Evolutionary conservation across 1,139 yeast species (phyloP).

Genomic region (Debaryomycetaceae sp.): DNA sequence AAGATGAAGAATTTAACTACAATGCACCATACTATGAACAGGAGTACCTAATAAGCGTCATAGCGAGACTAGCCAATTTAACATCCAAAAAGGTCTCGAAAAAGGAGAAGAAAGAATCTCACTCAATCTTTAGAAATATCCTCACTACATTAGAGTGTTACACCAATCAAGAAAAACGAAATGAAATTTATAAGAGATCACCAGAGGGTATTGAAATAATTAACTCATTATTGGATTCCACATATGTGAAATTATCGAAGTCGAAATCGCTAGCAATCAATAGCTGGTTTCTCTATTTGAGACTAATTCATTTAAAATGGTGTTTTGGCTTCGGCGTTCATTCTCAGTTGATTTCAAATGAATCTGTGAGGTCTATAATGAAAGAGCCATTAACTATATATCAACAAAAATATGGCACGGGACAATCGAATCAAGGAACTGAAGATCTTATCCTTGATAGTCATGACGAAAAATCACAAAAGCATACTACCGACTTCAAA

Average conservation of each 20-base stretch:
- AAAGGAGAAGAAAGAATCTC: slow-evolving; percentile 58
- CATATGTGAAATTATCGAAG: slow-evolving; percentile 54
- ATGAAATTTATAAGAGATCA: slow-evolving; percentile 32
- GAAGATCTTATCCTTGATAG: slow-evolving; percentile 4
- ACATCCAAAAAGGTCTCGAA: slow-evolving; percentile 58
- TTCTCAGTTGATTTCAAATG: slow-evolving; percentile 54
- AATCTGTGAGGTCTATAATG: slow-evolving; percentile 40
- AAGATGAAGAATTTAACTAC: slow-evolving; percentile 40
- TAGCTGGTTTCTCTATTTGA: slow-evolving; percentile 62
- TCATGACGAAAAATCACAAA: slow-evolving; percentile 14
- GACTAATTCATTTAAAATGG: slow-evolving; percentile 66
- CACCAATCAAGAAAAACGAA: slow-evolving; percentile 38
- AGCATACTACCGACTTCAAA: slow-evolving; percentile 23
- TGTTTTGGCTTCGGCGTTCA: slow-evolving; percentile 69
- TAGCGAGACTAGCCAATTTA: slow-evolving; percentile 47
- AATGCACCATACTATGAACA: slow-evolving; percentile 60
- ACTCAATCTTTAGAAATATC: slow-evolving; percentile 63
- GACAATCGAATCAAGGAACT: neutral
- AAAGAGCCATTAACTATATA: slow-evolving; percentile 38
- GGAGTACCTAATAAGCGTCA: slow-evolving; percentile 42
- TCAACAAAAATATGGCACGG: slow-evolving; percentile 23
- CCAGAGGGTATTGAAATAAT: slow-evolving; percentile 42
- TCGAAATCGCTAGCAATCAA: slow-evolving; percentile 57
- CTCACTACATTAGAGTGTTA: slow-evolving; percentile 46
- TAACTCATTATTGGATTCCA: slow-evolving; percentile 30